phyloP scores from a whole-genome alignment of 2,329 filamentous ascomycete genomes.

The Myriosclerotinia scirpicola region DNA sequence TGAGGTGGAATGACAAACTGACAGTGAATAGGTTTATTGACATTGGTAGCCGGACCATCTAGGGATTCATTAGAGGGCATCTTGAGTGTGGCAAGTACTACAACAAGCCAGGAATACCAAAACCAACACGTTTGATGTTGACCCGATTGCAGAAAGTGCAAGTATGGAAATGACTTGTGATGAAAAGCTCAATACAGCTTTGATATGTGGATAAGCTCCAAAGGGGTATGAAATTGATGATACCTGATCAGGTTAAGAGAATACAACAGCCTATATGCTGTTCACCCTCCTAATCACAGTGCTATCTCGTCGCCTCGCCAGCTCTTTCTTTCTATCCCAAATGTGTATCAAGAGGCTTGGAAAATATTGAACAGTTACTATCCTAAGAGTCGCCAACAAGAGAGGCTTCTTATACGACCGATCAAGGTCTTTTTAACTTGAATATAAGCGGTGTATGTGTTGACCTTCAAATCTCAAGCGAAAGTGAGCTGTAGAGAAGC shows the following conservation, averaged over 20 bases:
- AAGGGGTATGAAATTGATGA: neutral
- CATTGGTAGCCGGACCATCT: neutral
- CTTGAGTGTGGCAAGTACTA: neutral
- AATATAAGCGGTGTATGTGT: neutral
- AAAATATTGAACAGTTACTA: neutral
- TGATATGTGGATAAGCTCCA: neutral
- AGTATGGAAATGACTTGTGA: neutral
- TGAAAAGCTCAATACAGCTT: neutral
- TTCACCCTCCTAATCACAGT: neutral
- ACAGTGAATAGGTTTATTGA: conserved; percentile 19
- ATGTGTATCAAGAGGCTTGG: neutral
- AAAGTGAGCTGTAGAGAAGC: conserved; percentile 3
- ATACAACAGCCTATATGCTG: neutral
- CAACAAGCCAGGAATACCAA: neutral
- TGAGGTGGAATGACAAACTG: neutral
- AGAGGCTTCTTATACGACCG: neutral
- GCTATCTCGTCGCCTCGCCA: neutral
- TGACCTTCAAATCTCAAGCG: neutral
- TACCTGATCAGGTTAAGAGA: neutral
- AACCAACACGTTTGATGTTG: neutral
- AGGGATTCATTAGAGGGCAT: conserved; percentile 15
- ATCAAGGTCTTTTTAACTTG: neutral
- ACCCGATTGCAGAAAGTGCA: neutral
- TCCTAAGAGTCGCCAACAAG: neutral
- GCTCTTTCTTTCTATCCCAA: neutral